Evolutionary conservation across 257 asterid species (phyloP).

Genomic region (Prunella vulgaris): DNA sequence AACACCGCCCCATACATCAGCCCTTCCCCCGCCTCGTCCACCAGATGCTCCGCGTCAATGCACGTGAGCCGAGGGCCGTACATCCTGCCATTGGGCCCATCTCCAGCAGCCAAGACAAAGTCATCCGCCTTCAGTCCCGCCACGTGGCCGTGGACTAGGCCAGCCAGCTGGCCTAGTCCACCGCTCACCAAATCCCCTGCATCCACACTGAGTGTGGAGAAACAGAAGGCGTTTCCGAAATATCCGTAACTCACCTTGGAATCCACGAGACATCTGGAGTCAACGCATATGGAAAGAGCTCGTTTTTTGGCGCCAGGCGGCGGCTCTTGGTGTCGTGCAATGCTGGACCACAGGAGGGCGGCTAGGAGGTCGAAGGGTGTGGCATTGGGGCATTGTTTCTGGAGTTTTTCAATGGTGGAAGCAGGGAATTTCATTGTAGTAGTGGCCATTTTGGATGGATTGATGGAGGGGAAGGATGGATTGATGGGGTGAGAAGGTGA

Average conservation of each 20-base stretch:
- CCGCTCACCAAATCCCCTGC: conserved; percentile 15
- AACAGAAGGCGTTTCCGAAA: conserved; percentile 48
- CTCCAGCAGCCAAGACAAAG: background rate
- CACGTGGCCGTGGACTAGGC: conserved; percentile 33
- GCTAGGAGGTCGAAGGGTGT: conserved; percentile 48
- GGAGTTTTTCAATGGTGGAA: conserved; percentile 29
- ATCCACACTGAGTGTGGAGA: conserved; percentile 29
- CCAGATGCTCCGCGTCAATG: conserved; percentile 34
- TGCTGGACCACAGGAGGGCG: conserved; percentile 53
- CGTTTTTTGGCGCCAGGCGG: background rate
- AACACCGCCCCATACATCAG: conserved; percentile 37
- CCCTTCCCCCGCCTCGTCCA: conserved; percentile 22
- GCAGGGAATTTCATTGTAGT: conserved; percentile 39
- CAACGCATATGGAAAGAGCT: conserved; percentile 38
- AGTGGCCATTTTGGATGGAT: conserved; percentile 32
- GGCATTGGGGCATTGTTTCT: conserved; percentile 37
- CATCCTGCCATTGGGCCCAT: conserved; percentile 11
- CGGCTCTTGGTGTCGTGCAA: conserved; percentile 17
- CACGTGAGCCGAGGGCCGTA: conserved; percentile 41
- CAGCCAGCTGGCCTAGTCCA: conserved; percentile 23
- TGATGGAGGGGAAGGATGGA: background rate
- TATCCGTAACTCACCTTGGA: conserved; percentile 26
- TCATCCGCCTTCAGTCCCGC: conserved; percentile 20
- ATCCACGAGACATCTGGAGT: conserved; percentile 27
- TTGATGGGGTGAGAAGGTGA: background rate